Evolutionary conservation across 176 grass and related monocot species (phyloP).

Genomic region (Pontederia paniculata): DNA sequence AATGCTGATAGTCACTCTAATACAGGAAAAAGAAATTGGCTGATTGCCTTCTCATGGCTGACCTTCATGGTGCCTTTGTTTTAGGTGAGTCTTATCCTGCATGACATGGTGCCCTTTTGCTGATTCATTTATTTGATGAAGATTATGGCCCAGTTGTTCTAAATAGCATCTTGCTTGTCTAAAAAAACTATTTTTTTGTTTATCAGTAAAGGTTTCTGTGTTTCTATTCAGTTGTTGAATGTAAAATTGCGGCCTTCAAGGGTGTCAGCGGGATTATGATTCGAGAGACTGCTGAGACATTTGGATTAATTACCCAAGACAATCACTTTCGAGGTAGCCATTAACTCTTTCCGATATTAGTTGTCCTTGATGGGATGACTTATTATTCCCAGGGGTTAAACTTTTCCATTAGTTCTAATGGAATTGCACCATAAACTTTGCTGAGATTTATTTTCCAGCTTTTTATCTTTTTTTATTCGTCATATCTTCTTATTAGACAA

Average conservation of each 20-base stretch:
- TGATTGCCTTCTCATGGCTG: slow-evolving; percentile 57
- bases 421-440: too few relatives aligned
- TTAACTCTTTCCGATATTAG: too few relatives aligned
- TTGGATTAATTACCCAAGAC: slow-evolving; percentile 69
- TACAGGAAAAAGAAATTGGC: slow-evolving; percentile 58
- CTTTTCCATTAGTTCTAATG: too few relatives aligned
- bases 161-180: neutral
- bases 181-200: too few relatives aligned
- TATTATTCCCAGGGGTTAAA: too few relatives aligned
- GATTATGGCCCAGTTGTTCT: neutral
- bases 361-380: too few relatives aligned
- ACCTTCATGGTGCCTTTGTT: slow-evolving; percentile 79
- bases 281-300: too few relatives aligned
- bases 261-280: slow-evolving; percentile 68
- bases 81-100: slow-evolving; percentile 33
- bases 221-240: slow-evolving; percentile 51
- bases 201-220: slow-evolving; percentile 1
- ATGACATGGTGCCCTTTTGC: too few relatives aligned
- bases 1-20: neutral
- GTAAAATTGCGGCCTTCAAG: slow-evolving; percentile 40
- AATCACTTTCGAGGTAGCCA: slow-evolving; percentile 55
- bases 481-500: too few relatives aligned
- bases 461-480: too few relatives aligned
- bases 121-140: neutral
- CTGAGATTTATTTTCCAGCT: too few relatives aligned